Evolutionary conservation across 805 yeast species (phyloP), one percentile per base, ranked within the genome.

Genomic region (Yarrowia hollandica): DNA sequence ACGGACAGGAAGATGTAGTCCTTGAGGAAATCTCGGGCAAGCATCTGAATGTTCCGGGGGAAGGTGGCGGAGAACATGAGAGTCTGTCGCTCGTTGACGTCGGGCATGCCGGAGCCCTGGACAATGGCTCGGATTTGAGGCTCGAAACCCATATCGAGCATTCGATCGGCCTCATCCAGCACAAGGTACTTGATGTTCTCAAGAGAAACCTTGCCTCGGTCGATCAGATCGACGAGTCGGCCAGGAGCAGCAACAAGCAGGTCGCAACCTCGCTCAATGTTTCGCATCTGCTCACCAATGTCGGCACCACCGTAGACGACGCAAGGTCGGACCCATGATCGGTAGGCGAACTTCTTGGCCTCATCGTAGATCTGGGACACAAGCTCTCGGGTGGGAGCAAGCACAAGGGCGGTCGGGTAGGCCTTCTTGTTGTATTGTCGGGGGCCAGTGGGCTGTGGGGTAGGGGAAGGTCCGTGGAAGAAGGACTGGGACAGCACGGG

Each of bases 71-170:
- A 89, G 78, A 94, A 94, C 96, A 94, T 89, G 70, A 94, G 83
- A 35, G 99, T 94, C 79, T 94, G 99, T 79, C 99, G 87, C 69
- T 86, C 81, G 62, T 82, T 78, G 60, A 88, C 95, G 65, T 79
- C 84, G 63, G 99, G 97, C 99, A 94, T 94, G 74, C 90, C 98
- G 80, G 95, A 91, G 66, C 88, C 96, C 76, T 92, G 95, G 63
- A 94, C 99, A 71, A 94, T 92, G 74, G 90, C 88, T 83, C 99
- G 89, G 73, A 94, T 94, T 82, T 94, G 99, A 65, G 97, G 97
- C 80, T 94, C 99, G 79, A 94, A 94, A 82, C 99, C 99, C 98
- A 94, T 94, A 84, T 94, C 99, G 78, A 94, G 85, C 99, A 94
- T 94, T 81, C 99, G 89, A 78, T 94, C 99, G 71, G 99, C 99